Evolutionary conservation across 2,329 filamentous ascomycete genomes (phyloP), one percentile per base, ranked within the genome.

Genomic region (Xylaria multiplex): DNA sequence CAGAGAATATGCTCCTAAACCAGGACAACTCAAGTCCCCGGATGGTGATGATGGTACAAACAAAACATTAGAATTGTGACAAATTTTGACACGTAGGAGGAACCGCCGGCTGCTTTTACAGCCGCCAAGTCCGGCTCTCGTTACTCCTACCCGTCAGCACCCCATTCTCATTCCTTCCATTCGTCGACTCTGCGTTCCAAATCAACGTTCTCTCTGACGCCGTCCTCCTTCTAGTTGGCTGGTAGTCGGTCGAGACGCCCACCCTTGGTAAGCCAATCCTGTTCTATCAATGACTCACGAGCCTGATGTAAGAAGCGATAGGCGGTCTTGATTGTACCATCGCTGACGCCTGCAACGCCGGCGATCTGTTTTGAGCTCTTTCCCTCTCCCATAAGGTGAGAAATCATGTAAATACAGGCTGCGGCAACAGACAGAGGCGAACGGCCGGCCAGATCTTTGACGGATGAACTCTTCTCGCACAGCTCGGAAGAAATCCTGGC

Each of bases 391-490:
- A 97, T 91, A 43, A 98, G 85, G 75, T 95, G 89, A 35, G 93
- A 93, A 3, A 95, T 92, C 89, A 98, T 96, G 84, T 96, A 99
- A 79, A 99, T 97, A 78, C 93, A 97, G 37, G 96, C 94, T 19
- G 94, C 95, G 6, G 96, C 95, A 67, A 96, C 93, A 1, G 95
- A 97, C 55, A 99, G 84, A 22, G 96, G 96, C 64, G 95, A 98
- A 66, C 96, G 93, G 71, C 96, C 96, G 42, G 95, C 94, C 66
- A 98, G 86, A 62, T 93, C 90, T 65, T 92, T 91, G 67, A 93
- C 89, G 55, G 88, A 86, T 27, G 89, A 90, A 71, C 96, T 93
- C 76, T 91, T 89, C 71, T 91, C 86, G 2, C 94, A 93, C 57
- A 97, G 86, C 32, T 90, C 87, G 74, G 91, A 88, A 1, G 93